Base-by-base conservation (phyloP, 2,329 filamentous ascomycete species). In the Zymoseptoria brevis region DNA sequence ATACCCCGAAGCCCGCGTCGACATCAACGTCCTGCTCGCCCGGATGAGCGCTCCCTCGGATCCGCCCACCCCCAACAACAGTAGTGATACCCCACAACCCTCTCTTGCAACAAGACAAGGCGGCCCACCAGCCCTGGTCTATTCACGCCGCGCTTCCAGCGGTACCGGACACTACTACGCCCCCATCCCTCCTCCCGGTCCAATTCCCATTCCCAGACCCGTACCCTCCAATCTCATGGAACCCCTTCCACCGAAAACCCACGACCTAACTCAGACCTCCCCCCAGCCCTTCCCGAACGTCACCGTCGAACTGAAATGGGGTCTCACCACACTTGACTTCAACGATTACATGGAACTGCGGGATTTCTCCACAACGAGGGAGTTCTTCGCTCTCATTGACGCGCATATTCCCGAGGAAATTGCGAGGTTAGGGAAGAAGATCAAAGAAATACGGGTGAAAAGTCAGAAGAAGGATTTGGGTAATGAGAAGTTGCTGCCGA, bases 391-490 rank as follows among this genome's bases (percentile, higher is more conserved):
- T 19, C 57, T 60, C 50, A 54, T 62, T 8, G 60, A 62, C 16
- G 59, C 59, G 24, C 53, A 55, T 8, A 30, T 59, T 21, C 60
- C 60, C 1, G 60, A 62, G 29, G 60, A 62, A 49, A 48, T 62
- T 8, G 41, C 21, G 0, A 21, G 41, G n/a, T 51, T 57, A 8
- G 57, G 35, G 5, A n/a, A 26, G 11, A 50, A 13, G 13, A 62
- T 62, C 58, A 62, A 58, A 49, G 60, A 62, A 26, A 54, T 62
- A 22, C 55, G 58, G 7, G 58, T 62, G 50, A 62, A 62, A 35
- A 53, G 55, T 29, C 56, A 54, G 21, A 57, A 54, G 21, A 57
- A 56, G 2, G 60, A 56, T 29, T 50, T 62, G n/a, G 35, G 54
- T 2, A 57, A 57, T 19, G 50, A 55, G 4, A 58, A 56, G 13